These are phyloP conservation scores for Ilex asprella DNA, from an alignment of 257 asterid species.

Conservation along the genomic window DNA sequence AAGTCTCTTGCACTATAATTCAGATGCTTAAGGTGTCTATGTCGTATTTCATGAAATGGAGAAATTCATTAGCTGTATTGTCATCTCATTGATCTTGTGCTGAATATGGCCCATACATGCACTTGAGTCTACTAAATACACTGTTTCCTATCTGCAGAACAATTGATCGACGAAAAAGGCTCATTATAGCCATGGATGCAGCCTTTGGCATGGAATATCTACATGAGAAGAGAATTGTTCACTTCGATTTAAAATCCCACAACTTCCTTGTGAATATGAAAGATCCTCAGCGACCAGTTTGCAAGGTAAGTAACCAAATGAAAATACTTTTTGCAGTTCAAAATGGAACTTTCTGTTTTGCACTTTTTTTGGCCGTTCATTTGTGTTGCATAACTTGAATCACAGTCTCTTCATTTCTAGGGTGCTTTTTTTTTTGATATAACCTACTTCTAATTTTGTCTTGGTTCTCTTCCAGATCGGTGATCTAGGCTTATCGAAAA, in stretches of 20 bases:
- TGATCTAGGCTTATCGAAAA: slow-evolving; percentile 27
- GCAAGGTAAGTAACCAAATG: slow-evolving; percentile 19
- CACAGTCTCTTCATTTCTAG: too few species aligned
- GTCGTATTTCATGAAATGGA: too few species aligned
- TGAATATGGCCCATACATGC: too few species aligned
- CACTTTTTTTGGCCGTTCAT: too few species aligned
- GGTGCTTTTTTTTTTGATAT: not conserved
- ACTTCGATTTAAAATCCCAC: slow-evolving; percentile 32
- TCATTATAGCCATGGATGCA: slow-evolving; percentile 30
- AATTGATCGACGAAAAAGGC: slow-evolving; percentile 25
- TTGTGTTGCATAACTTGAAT: not conserved
- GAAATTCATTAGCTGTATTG: too few species aligned
- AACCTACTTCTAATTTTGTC: not conserved
- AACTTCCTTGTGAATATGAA: slow-evolving; percentile 29
- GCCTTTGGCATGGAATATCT: slow-evolving; percentile 33
- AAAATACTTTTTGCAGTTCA: not conserved
- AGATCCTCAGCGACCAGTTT: slow-evolving; percentile 30
- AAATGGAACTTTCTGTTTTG: not conserved
- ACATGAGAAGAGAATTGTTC: slow-evolving; percentile 26
- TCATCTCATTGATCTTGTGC: too few species aligned
- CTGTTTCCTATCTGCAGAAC: slow-evolving; percentile 17
- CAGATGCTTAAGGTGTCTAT: too few species aligned
- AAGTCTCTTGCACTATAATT: too few species aligned
- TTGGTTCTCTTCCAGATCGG: slow-evolving; percentile 21
- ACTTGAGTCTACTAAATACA: too few species aligned